A percentile compares a stretch with the other conserved stretches of the same genome.
Evolutionary conservation across 2,329 filamentous ascomycete species (phyloP).

Genomic region (Graphiopsis chlorocephala): DNA sequence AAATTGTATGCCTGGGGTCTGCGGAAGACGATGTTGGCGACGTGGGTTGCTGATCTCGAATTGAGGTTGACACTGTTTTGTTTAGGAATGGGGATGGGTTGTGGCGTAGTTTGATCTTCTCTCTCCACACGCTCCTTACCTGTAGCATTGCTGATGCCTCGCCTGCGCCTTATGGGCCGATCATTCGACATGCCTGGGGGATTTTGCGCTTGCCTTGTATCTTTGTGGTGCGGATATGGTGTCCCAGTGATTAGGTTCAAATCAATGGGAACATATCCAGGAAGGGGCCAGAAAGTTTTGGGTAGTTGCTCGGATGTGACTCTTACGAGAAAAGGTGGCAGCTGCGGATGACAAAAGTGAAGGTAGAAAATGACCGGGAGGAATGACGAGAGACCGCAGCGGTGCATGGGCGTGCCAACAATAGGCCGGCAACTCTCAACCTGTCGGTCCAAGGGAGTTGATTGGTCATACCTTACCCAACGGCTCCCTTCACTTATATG

Average conservation of each 20-base stretch:
- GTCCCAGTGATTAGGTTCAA: not conserved
- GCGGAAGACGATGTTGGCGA: conserved; percentile 6
- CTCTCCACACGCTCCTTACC: not conserved
- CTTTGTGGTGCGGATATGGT: not conserved
- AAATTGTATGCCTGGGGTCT: conserved; percentile 14
- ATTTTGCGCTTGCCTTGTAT: not conserved
- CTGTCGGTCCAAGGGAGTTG: not conserved
- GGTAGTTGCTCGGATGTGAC: not conserved
- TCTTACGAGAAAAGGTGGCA: not conserved
- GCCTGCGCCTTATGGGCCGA: not conserved
- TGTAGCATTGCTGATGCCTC: not conserved
- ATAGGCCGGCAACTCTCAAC: not conserved
- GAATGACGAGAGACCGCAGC: not conserved
- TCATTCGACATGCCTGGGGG: not conserved
- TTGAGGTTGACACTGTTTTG: not conserved
- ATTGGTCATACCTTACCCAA: not conserved
- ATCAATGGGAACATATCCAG: not conserved
- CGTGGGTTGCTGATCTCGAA: conserved; percentile 2
- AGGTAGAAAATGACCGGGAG: not conserved
- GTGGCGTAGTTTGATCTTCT: not conserved
- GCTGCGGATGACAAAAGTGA: not conserved
- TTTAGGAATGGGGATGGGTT: not conserved
- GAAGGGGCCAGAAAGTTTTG: not conserved
- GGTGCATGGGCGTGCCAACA: not conserved
- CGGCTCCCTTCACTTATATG: not conserved